phyloP scores from a whole-genome alignment of 345 rosid species.

The Capsella bursapastoris region DNA sequence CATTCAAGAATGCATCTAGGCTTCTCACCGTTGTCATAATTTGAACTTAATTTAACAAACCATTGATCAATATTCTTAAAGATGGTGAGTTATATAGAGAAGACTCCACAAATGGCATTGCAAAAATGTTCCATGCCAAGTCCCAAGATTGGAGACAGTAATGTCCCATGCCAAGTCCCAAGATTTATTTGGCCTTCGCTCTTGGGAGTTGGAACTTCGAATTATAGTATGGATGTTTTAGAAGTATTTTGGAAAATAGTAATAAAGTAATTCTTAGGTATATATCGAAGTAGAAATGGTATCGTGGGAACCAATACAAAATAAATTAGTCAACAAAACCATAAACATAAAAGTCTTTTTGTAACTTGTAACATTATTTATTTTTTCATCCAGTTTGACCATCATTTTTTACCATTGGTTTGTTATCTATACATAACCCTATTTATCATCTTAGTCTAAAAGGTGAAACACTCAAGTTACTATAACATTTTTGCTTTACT shows the following conservation, averaged over 20 bases:
- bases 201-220: too few relatives aligned
- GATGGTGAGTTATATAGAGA: neutral
- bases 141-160: neutral
- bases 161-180: neutral
- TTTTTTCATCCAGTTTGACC: too few relatives aligned
- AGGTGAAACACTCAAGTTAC: too few relatives aligned
- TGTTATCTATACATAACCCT: too few relatives aligned
- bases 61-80: neutral
- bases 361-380: too few relatives aligned
- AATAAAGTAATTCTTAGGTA: neutral
- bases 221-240: too few relatives aligned
- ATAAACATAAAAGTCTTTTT: too few relatives aligned
- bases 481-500: too few relatives aligned
- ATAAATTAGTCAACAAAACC: too few relatives aligned
- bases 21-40: neutral
- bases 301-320: neutral
- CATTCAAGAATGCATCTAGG: neutral
- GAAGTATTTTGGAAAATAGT: neutral
- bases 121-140: neutral
- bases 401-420: too few relatives aligned
- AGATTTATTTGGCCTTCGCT: neutral
- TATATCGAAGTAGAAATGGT: neutral
- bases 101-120: neutral
- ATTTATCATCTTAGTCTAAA: too few relatives aligned
- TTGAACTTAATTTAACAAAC: neutral